Percentiles rank a stretch among this genome's conserved stretches.
These are phyloP conservation scores for Chrysophaeum taylorii DNA, from an alignment of 352 stramenopile genomes.

Conservation along the genomic window DNA sequence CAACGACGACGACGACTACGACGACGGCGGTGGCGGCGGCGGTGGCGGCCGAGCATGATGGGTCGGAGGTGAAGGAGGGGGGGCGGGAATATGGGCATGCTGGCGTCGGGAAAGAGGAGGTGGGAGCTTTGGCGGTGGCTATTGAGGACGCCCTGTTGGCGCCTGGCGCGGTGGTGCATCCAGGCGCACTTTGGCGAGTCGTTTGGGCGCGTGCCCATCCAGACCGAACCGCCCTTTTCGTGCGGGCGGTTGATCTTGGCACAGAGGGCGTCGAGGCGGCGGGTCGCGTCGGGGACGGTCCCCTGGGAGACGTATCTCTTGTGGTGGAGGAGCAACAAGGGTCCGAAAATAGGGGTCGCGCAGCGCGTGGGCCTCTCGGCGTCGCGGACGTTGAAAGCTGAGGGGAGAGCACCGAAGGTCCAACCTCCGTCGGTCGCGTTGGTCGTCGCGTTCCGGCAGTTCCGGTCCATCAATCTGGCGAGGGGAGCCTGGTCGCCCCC, in stretches of 20 bases:
- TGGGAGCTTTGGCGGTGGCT: no score
- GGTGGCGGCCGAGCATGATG: no score
- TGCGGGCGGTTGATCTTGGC: neutral
- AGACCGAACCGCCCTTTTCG: no score
- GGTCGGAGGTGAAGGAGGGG: no score
- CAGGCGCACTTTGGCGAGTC: no score
- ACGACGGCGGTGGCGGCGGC: no score
- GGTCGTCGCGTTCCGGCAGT: neutral
- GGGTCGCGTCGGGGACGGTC: neutral
- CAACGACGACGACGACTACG: no score
- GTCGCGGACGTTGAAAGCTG: conserved; percentile 1
- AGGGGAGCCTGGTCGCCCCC: neutral
- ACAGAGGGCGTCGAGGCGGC: neutral
- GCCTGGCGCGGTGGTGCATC: no score
- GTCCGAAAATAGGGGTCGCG: neutral
- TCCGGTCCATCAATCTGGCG: neutral
- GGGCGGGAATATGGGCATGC: no score
- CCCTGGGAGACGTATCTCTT: conserved; percentile 1
- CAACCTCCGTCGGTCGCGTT: neutral
- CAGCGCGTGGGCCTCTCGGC: neutral
- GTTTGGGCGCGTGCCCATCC: no score
- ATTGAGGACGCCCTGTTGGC: no score
- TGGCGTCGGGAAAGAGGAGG: no score
- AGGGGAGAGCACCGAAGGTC: neutral
- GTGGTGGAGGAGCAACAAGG: neutral